Evolutionary conservation across 2,329 filamentous ascomycete species (phyloP), one percentile per base, ranked within the genome.

Genomic region (Plectosphaerella sp.): DNA sequence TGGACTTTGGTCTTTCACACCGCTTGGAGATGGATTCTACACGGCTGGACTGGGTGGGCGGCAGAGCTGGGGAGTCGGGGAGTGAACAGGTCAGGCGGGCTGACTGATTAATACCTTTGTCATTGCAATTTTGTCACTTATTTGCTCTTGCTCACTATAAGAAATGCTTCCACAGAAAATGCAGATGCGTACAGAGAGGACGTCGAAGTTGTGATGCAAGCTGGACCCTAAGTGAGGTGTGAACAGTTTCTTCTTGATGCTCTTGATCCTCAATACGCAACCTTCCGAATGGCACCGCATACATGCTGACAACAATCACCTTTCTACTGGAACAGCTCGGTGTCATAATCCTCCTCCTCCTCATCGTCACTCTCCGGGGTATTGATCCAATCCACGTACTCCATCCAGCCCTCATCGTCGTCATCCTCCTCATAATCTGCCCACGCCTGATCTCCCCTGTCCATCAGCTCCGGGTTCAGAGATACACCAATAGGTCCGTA

Each of bases 21-120:
- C 45, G 50, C 52, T 59, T 47, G 39, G 48, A 43, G 45, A 49
- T 53, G 50, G 51, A 43, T 57, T 55, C 46, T 47, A 50, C 39
- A 55, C 47, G 54, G 52, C 50, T 53, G 52, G 48, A 43, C 41
- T 43, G 48, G 45, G 52, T 54, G 51, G 55, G 54, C 54, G 55
- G 55, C 55, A 56, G 54, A 54, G 54, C 54, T 56, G 55, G 55
- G 54, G 55, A 57, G 55, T 57, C 55, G 54, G 55, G 55, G 55
- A 57, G 55, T 57, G 55, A 56, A 53, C 42, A 48, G 48, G 46
- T 54, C 51, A 56, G 48, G 48, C 37, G 54, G 51, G 54, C 47
- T 50, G 50, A 51, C 53, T 49, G 48, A 42, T 49, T 49, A 49
- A 49, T 49, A 42, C 39, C 16, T 43, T 41, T 43, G 41, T 43